Conservation (phyloP, 768 basidiomycete species). For the Lenzites betulinus region DNA sequence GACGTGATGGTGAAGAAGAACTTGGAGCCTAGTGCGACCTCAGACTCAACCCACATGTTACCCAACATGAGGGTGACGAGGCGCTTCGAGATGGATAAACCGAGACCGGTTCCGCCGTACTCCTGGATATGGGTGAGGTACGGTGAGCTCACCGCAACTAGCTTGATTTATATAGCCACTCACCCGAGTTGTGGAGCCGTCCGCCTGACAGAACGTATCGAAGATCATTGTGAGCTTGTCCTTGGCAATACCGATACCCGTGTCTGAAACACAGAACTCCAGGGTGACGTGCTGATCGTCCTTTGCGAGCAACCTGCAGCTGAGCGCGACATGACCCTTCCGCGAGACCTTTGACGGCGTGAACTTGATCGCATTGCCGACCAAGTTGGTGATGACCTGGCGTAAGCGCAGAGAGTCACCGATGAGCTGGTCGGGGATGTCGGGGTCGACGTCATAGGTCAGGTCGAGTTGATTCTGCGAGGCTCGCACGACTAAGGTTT, state of each 20-base stretch:
- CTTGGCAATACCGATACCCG: constrained; percentile 97
- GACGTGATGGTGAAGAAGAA: constrained; percentile 98
- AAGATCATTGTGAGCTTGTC: constrained; percentile 98
- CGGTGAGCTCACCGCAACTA: neutral
- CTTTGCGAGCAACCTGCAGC: constrained; percentile 73
- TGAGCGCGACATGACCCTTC: constrained; percentile 90
- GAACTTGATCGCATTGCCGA: constrained; percentile 98
- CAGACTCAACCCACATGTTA: constrained; percentile 98
- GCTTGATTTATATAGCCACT: constrained; percentile 29
- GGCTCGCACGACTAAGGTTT: constrained; percentile 96
- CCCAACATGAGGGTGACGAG: constrained; percentile 97
- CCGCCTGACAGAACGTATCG: constrained; percentile 98
- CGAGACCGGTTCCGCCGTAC: constrained; percentile 96
- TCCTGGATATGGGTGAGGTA: constrained; percentile 50
- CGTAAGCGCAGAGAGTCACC: constrained; percentile 94
- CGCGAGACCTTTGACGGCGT: constrained; percentile 77
- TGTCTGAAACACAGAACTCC: constrained; percentile 97
- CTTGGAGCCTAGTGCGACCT: constrained; percentile 88
- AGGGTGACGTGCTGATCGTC: constrained; percentile 86
- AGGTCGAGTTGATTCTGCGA: constrained; percentile 96
- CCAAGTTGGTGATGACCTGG: constrained; percentile 93
- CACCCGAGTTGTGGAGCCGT: constrained; percentile 95
- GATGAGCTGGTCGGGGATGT: constrained; percentile 95
- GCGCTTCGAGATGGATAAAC: constrained; percentile 95
- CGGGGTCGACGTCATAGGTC: constrained; percentile 93